Evolutionary conservation across 1,284 basidiomycete species (phyloP).

Genomic region (Ceratobasidium papillatum): DNA sequence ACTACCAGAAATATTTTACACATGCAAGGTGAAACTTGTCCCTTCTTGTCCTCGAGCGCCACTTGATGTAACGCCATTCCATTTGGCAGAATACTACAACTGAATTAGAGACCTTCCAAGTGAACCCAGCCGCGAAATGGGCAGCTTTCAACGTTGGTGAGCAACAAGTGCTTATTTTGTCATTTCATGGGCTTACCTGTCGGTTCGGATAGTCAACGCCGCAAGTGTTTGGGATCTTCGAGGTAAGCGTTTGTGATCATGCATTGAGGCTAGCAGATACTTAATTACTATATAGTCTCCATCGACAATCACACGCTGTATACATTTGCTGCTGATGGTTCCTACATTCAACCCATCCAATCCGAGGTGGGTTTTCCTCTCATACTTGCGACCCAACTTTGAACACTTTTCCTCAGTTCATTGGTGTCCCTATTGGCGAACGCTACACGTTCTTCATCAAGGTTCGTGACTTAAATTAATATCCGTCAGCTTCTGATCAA

Average conservation of each 20-base stretch:
- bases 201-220: slow-evolving; percentile 5
- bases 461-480: not conserved
- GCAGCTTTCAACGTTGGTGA: slow-evolving; percentile 27
- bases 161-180: not conserved
- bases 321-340: slow-evolving; percentile 40
- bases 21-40: not conserved
- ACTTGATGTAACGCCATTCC: no score
- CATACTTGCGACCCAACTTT: not conserved
- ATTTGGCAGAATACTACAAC: slow-evolving; percentile 20
- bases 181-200: not conserved
- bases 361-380: slow-evolving; percentile 34
- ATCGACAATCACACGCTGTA: slow-evolving; percentile 41
- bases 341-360: slow-evolving; percentile 32
- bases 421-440: slow-evolving; percentile 37
- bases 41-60: no score
- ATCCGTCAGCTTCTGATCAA: no score
- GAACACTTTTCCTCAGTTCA: not conserved
- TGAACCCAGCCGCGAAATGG: slow-evolving; percentile 24
- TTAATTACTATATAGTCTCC: slow-evolving; percentile 8
- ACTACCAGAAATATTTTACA: slow-evolving; percentile 1
- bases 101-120: slow-evolving; percentile 16
- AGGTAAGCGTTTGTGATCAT: not conserved
- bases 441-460: slow-evolving; percentile 40
- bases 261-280: not conserved
- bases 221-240: slow-evolving; percentile 31